These are phyloP conservation scores for Tolypocladium capitatum DNA, from an alignment of 2,329 filamentous ascomycete genomes.

Conservation along the genomic window DNA sequence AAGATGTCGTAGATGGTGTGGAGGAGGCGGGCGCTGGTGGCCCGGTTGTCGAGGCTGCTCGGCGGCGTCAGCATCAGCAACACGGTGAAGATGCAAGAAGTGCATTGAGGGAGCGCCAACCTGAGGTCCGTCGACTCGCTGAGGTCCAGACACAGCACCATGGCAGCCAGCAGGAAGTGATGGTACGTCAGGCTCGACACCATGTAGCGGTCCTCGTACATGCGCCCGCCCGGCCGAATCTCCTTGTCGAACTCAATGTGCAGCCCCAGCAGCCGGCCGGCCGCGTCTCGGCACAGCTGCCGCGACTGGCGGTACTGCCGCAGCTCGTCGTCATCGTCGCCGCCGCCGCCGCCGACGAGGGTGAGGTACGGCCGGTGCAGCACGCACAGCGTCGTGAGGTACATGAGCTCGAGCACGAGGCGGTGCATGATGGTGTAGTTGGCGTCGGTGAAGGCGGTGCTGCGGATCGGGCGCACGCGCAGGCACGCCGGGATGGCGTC, in stretches of 20 bases:
- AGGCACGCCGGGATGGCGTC: slow-evolving; percentile 24
- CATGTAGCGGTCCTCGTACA: slow-evolving; percentile 40
- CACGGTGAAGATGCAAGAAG: too few species aligned
- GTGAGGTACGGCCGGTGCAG: slow-evolving; percentile 35
- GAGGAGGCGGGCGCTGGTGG: slow-evolving; percentile 22
- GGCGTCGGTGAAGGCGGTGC: slow-evolving; percentile 28
- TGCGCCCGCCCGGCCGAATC: slow-evolving; percentile 32
- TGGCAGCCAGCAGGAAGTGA: slow-evolving; percentile 45
- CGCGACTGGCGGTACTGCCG: slow-evolving; percentile 22
- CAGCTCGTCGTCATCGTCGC: slow-evolving; percentile 19
- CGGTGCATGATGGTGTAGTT: slow-evolving; percentile 34
- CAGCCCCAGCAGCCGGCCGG: slow-evolving; percentile 29
- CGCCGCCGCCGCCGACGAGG: slow-evolving; percentile 5
- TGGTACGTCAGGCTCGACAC: slow-evolving; percentile 38
- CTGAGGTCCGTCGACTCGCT: slow-evolving; percentile 23
- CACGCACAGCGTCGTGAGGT: slow-evolving; percentile 34
- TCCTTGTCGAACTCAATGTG: slow-evolving; percentile 34
- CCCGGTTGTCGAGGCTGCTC: slow-evolving; percentile 16
- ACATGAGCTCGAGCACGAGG: slow-evolving; percentile 34
- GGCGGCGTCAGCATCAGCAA: not conserved
- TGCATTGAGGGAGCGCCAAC: slow-evolving; percentile 15
- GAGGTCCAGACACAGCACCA: slow-evolving; percentile 43
- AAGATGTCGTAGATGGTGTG: slow-evolving; percentile 29
- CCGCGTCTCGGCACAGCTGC: slow-evolving; percentile 27
- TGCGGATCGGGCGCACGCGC: slow-evolving; percentile 26